phyloP scores from a whole-genome alignment of 2,329 filamentous ascomycete genomes.

The Hymenoscyphus linearis region DNA sequence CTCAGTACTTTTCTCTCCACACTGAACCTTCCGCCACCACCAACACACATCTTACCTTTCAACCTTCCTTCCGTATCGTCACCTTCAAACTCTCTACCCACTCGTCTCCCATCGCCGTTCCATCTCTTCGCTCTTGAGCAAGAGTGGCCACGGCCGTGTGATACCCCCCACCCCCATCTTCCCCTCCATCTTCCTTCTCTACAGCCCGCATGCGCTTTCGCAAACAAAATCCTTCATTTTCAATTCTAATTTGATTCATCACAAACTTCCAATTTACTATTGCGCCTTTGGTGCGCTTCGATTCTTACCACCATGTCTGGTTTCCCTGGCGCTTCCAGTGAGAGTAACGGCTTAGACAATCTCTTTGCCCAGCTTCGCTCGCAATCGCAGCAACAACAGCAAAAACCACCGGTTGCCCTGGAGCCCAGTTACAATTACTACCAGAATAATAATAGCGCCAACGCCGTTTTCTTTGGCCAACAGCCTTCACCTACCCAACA shows the following conservation, averaged over 20 bases:
- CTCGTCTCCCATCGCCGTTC: conserved; percentile 5
- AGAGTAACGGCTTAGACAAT: conserved; percentile 29
- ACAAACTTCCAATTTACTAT: conserved; percentile 18
- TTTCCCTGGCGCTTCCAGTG: conserved; percentile 27
- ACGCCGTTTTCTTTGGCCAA: conserved; percentile 27
- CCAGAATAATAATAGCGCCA: conserved; percentile 17
- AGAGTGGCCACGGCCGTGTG: conserved; percentile 11
- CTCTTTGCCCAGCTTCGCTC: conserved; percentile 33
- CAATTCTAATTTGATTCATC: conserved; percentile 25
- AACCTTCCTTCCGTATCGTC: conserved; percentile 3
- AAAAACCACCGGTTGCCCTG: conserved; percentile 23
- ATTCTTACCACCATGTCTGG: conserved; percentile 32
- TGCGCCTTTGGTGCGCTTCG: conserved; percentile 30
- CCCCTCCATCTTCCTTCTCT: conserved; percentile 5
- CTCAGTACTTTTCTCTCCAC: too few species aligned
- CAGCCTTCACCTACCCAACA: conserved; percentile 23
- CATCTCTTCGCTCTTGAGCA: conserved; percentile 10
- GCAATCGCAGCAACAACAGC: conserved; percentile 25
- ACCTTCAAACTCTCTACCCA: conserved; percentile 1
- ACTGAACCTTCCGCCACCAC: background rate
- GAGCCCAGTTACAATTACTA: conserved; percentile 30
- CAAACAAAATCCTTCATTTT: background rate
- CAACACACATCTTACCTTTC: conserved; percentile 1
- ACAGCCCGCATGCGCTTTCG: conserved; percentile 7
- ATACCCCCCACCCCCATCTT: conserved; percentile 5